Evolutionary conservation across 192 early-diverging fungal species (phyloP).

Genomic region (Rhizophagus sp.): DNA sequence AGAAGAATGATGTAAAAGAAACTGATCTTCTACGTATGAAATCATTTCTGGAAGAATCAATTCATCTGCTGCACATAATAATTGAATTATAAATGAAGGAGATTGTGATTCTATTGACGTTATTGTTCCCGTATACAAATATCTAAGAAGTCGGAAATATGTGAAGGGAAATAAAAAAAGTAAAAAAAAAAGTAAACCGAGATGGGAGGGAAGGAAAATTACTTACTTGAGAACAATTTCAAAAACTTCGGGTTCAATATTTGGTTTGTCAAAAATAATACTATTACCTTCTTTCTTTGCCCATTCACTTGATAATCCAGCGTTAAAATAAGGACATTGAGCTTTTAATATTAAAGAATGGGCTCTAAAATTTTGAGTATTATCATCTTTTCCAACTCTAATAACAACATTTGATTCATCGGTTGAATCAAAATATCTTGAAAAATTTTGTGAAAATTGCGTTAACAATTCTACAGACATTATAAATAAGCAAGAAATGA

Average conservation of each 20-base stretch:
- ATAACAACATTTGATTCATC: conserved; percentile 6
- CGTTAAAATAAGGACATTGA: conserved; percentile 18
- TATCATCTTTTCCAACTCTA: not conserved
- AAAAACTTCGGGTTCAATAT: conserved; percentile 19
- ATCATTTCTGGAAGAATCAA: conserved; percentile 13
- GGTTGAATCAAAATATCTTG: not conserved
- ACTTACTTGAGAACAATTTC: conserved; percentile 8
- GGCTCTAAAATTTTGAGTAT: not conserved
- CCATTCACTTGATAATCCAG: conserved; percentile 12
- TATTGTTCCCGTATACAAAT: conserved; percentile 15
- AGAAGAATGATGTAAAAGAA: not conserved
- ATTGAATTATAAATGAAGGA: not conserved
- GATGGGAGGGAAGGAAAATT: no score
- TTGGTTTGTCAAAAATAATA: conserved; percentile 15
- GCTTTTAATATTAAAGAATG: conserved; percentile 17
- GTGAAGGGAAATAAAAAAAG: not conserved
- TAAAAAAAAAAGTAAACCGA: not conserved
- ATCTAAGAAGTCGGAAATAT: not conserved
- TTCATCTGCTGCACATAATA: conserved; percentile 6
- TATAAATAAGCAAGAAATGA: not conserved
- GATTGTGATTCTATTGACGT: not conserved
- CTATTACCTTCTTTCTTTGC: conserved; percentile 8
- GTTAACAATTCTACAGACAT: not conserved
- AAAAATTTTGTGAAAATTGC: conserved; percentile 6
- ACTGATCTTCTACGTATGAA: conserved; percentile 2